These are phyloP conservation scores for Blastocystis sp. DNA, from an alignment of 352 stramenopile genomes.

Conservation along the genomic window DNA sequence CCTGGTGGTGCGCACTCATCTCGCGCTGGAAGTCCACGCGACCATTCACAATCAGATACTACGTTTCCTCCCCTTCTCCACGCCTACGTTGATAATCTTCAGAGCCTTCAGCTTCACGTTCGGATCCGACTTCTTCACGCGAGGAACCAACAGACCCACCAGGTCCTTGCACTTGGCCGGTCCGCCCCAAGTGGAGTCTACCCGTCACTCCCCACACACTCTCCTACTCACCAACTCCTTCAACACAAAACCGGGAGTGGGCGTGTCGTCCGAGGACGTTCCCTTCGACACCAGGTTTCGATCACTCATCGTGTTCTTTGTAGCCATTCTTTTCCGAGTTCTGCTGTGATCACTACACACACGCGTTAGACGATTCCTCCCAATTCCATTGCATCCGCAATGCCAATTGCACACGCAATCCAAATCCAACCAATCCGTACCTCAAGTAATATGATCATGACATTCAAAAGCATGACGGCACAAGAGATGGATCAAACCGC, in stretches of 20 bases:
- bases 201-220: not conserved
- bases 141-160: slow-evolving; percentile 28
- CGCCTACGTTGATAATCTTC: slow-evolving; percentile 44
- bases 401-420: no score
- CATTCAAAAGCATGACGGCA: no score
- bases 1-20: slow-evolving; percentile 41
- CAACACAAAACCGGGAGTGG: slow-evolving; percentile 56
- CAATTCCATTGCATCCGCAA: no score
- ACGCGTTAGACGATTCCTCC: not conserved
- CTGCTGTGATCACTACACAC: not conserved
- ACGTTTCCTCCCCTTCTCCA: not conserved
- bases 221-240: slow-evolving; percentile 51
- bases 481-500: no score
- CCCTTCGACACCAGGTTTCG: slow-evolving; percentile 55
- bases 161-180: slow-evolving; percentile 39
- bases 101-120: slow-evolving; percentile 56
- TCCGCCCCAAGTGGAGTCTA: slow-evolving; percentile 47
- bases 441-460: no score
- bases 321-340: slow-evolving; percentile 24
- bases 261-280: slow-evolving; percentile 33
- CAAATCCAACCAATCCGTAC: not conserved
- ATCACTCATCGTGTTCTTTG: slow-evolving; percentile 57
- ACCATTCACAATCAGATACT: slow-evolving; percentile 53
- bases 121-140: slow-evolving; percentile 51
- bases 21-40: slow-evolving; percentile 52